Evolutionary conservation across 148 eudicot genomes (phyloP).

Genomic region (Polygonum maritimum): DNA sequence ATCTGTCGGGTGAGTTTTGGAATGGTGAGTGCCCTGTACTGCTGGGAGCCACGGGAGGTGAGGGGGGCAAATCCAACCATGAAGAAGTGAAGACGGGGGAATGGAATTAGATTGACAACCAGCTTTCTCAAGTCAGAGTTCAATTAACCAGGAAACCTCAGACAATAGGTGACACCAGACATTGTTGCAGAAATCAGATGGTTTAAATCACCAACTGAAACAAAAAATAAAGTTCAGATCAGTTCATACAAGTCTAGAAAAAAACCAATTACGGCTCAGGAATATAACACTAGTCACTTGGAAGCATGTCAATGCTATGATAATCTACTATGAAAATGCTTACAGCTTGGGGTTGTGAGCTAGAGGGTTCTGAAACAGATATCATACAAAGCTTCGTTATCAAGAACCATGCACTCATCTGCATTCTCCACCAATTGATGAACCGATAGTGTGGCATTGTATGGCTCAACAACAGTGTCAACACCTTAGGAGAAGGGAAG

Average conservation of each 20-base stretch:
- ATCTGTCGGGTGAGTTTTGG: conserved; percentile 15
- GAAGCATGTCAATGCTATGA: neutral
- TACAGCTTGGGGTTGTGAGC: conserved; percentile 16
- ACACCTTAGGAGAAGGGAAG: conserved; percentile 13
- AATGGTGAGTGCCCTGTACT: conserved; percentile 8
- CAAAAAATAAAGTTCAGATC: neutral
- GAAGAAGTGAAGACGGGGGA: conserved; percentile 17
- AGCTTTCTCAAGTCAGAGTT: conserved; percentile 13
- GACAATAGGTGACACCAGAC: conserved; percentile 14
- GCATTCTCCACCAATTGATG: conserved; percentile 17
- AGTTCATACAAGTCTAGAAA: too few relatives aligned
- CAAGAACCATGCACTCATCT: conserved; percentile 15
- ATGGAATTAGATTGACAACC: conserved; percentile 13
- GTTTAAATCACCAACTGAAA: conserved; percentile 15
- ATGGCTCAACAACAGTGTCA: conserved; percentile 15
- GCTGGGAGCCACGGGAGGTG: conserved; percentile 10
- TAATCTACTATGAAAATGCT: neutral
- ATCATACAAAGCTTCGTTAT: conserved; percentile 10
- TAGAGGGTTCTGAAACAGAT: conserved; percentile 12
- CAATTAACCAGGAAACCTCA: conserved; percentile 12
- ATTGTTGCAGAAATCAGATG: conserved; percentile 15
- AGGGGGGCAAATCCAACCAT: conserved; percentile 13
- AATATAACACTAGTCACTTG: too few relatives aligned
- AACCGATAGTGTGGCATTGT: conserved; percentile 11
- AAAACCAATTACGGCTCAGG: too few relatives aligned